Evolutionary conservation across 257 asterid genomes (phyloP).

Genomic region (Cinchona pubescens): DNA sequence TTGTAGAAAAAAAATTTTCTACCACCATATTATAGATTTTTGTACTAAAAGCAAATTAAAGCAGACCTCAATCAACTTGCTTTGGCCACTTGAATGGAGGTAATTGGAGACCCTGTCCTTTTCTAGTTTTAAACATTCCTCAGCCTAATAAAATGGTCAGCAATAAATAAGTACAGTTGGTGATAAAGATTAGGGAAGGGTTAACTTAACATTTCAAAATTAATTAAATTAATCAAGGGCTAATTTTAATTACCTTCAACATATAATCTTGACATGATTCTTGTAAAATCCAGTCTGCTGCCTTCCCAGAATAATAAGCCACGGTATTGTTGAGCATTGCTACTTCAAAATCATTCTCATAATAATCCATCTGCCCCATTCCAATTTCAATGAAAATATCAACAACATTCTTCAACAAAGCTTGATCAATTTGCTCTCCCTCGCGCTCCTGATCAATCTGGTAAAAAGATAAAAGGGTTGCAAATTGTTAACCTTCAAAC

Average conservation of each 20-base stretch:
- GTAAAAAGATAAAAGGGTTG: slow-evolving; percentile 7
- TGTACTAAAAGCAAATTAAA: slow-evolving; percentile 19
- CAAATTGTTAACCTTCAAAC: slow-evolving; percentile 6
- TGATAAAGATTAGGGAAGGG: not conserved
- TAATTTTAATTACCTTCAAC: slow-evolving; percentile 72
- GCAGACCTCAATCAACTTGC: slow-evolving; percentile 91
- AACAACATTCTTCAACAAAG: slow-evolving; percentile 79
- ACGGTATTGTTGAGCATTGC: slow-evolving; percentile 81
- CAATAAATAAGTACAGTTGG: too few species aligned
- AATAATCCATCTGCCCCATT: slow-evolving; percentile 83
- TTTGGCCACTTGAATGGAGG: slow-evolving; percentile 93
- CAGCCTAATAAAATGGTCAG: slow-evolving; percentile 53
- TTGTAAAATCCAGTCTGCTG: slow-evolving; percentile 93
- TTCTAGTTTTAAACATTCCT: slow-evolving; percentile 79
- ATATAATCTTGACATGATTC: slow-evolving; percentile 98
- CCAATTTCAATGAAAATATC: slow-evolving; percentile 98
- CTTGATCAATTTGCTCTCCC: slow-evolving; percentile 94
- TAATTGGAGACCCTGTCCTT: slow-evolving; percentile 92
- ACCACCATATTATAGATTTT: not conserved
- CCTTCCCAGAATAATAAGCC: slow-evolving; percentile 94
- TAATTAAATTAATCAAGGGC: not conserved
- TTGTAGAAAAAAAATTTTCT: not conserved
- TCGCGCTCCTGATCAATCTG: slow-evolving; percentile 98
- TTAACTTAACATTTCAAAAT: not conserved
- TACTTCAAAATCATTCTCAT: slow-evolving; percentile 85